These are phyloP conservation scores for Nemania sp. DNA, from an alignment of 2,329 filamentous ascomycete genomes.

Conservation along the genomic window DNA sequence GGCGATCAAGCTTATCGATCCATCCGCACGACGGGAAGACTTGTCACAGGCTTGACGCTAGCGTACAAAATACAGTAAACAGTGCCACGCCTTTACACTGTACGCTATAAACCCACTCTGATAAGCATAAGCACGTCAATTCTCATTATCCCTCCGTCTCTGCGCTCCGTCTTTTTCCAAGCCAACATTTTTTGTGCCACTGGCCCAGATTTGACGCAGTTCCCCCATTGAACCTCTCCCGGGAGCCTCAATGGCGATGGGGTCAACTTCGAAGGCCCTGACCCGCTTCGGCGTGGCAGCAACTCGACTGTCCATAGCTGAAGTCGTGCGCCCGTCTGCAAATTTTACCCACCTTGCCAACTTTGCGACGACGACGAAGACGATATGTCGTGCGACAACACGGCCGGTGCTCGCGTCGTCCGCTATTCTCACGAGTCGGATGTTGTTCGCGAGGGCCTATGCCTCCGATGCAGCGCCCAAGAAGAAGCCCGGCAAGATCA, in stretches of 20 bases:
- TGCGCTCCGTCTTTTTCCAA: neutral
- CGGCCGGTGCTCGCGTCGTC: slow-evolving; percentile 37
- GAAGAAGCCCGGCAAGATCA: slow-evolving; percentile 63
- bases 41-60: neutral
- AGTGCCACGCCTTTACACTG: neutral
- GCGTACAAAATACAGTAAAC: neutral
- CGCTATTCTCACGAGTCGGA: slow-evolving; percentile 43
- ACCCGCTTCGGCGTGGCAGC: slow-evolving; percentile 39
- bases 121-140: slow-evolving; percentile 7
- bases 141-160: slow-evolving; percentile 9
- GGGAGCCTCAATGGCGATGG: slow-evolving; percentile 53
- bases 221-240: slow-evolving; percentile 28
- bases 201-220: slow-evolving; percentile 22
- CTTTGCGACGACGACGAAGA: slow-evolving; percentile 33
- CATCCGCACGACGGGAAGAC: slow-evolving; percentile 9
- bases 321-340: slow-evolving; percentile 38
- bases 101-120: neutral
- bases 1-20: neutral
- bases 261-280: slow-evolving; percentile 52
- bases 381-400: slow-evolving; percentile 39
- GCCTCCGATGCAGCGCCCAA: slow-evolving; percentile 53
- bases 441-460: slow-evolving; percentile 51
- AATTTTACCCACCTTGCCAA: slow-evolving; percentile 24
- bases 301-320: slow-evolving; percentile 37
- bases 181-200: slow-evolving; percentile 4